These are phyloP conservation scores for Populus alba DNA, from an alignment of 345 rosid species.

Conservation along the genomic window DNA sequence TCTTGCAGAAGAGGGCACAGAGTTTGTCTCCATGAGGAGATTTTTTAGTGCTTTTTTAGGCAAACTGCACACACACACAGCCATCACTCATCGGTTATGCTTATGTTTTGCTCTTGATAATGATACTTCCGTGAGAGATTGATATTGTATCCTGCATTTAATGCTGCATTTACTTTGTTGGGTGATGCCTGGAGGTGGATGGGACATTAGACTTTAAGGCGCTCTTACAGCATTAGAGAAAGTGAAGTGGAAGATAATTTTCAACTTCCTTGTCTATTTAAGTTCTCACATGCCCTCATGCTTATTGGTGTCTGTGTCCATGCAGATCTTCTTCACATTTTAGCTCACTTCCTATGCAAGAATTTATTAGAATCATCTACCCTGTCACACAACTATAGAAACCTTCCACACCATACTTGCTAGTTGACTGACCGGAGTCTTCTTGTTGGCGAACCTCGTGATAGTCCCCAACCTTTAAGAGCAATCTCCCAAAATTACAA, in stretches of 20 bases:
- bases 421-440: not conserved
- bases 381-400: not conserved
- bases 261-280: not conserved
- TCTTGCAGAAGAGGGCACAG: not conserved
- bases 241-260: not conserved
- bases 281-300: not conserved
- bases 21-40: slow-evolving; percentile 35
- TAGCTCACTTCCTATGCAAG: not conserved
- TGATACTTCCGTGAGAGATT: not conserved
- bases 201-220: not conserved
- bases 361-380: not conserved
- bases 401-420: not conserved
- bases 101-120: not conserved
- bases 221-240: not conserved
- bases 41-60: not conserved
- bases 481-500: too few relatives aligned
- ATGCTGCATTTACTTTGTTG: slow-evolving; percentile 40
- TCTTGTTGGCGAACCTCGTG: not conserved
- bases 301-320: not conserved
- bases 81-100: not conserved
- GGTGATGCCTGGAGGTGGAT: slow-evolving; percentile 46
- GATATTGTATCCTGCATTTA: slow-evolving; percentile 10
- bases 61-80: not conserved
- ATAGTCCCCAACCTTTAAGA: too few relatives aligned
- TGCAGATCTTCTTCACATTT: not conserved